Percentiles rank a stretch among this genome's conserved stretches.
Conservation (phyloP, 108 stramenopile genomes). For the Discostella stelligeroides region DNA sequence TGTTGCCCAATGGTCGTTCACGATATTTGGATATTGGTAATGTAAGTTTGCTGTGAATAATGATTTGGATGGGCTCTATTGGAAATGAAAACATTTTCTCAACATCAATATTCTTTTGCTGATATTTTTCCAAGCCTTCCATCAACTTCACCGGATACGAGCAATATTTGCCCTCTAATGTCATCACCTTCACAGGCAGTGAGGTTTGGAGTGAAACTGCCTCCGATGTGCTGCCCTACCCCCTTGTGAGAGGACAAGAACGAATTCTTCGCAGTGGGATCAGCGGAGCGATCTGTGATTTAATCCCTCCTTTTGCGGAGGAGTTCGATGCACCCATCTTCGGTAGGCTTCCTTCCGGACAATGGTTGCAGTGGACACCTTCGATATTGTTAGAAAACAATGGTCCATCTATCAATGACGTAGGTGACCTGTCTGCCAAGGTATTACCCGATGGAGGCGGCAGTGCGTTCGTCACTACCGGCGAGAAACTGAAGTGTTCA, state of each 20-base stretch:
- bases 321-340: constrained; percentile 41
- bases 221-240: constrained; percentile 21
- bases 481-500: constrained; percentile 47
- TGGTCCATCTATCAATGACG: constrained; percentile 52
- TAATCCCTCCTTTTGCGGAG: constrained; percentile 38
- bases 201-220: constrained; percentile 29
- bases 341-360: constrained; percentile 37
- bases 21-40: constrained; percentile 40
- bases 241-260: constrained; percentile 29
- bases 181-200: constrained; percentile 27
- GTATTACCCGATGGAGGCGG: constrained; percentile 52
- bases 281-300: constrained; percentile 21
- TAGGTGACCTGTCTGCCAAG: constrained; percentile 5
- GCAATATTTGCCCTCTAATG: constrained; percentile 17
- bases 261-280: constrained; percentile 19
- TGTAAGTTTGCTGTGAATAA: constrained; percentile 27
- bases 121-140: constrained; percentile 11
- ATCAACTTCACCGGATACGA: constrained; percentile 52
- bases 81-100: too few relatives aligned
- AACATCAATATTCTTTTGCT: neutral
- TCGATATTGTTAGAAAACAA: constrained; percentile 27
- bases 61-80: too few relatives aligned
- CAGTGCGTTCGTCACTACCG: constrained; percentile 14
- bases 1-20: constrained; percentile 6
- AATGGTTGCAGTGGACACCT: constrained; percentile 48